Conservation (phyloP, 108 stramenopile genomes). For the Nannochloropsis oceanica region DNA sequence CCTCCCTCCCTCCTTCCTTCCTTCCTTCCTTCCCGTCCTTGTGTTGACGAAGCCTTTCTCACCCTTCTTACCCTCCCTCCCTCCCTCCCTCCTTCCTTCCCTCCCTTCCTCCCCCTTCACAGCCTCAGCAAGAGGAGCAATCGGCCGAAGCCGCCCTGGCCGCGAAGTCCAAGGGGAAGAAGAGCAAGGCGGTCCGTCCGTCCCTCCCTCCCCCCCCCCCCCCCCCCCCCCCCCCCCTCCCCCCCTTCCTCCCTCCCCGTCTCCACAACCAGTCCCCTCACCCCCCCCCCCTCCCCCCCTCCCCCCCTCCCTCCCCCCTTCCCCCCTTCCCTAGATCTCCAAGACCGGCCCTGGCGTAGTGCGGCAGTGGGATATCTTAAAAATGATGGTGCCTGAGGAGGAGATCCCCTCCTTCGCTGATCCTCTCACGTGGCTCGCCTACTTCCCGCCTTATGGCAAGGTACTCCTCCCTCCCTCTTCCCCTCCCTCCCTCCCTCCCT, state of each 20-base stretch:
- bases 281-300: no score
- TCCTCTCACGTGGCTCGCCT: constrained; percentile 76
- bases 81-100: background rate
- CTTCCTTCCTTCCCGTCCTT: background rate
- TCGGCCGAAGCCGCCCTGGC: constrained; percentile 27
- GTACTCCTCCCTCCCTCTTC: no score
- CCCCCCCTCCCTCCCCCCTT: background rate
- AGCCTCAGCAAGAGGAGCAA: background rate
- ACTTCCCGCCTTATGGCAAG: constrained; percentile 89
- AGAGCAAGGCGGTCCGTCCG: constrained; percentile 87
- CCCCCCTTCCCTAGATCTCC: no score
- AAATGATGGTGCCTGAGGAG: constrained; percentile 40
- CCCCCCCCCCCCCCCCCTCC: background rate
- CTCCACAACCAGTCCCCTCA: no score
- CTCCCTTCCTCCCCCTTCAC: background rate
- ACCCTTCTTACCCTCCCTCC: background rate
- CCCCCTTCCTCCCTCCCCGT: background rate
- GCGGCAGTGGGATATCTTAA: constrained; percentile 79
- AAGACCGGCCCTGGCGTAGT: constrained; percentile 83
- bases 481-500: no score
- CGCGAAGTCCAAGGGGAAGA: constrained; percentile 45
- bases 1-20: background rate
- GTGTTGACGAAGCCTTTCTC: background rate
- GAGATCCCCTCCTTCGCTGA: constrained; percentile 60
- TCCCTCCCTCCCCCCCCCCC: background rate